A percentile compares a stretch with the other conserved stretches of the same genome.
phyloP scores from a whole-genome alignment of 306 rosid genomes.

The Vigna angularis region DNA sequence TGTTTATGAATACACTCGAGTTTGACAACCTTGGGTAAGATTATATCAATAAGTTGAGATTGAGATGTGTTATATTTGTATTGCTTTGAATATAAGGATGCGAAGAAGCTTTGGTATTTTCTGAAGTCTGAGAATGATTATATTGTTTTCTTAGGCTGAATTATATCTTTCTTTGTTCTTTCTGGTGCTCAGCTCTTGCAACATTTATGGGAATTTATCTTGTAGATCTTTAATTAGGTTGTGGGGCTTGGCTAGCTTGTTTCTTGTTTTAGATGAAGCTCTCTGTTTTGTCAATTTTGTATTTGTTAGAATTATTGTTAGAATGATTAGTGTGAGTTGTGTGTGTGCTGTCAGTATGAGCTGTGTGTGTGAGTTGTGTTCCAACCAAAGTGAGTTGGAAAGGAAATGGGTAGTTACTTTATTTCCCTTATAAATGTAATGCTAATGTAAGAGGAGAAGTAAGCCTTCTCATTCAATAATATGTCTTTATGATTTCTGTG shows the following conservation, averaged over 20 bases:
- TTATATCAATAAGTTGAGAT: not conserved
- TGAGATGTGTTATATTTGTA: slow-evolving; percentile 9
- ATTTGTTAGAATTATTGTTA: too few species aligned
- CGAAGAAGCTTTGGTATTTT: slow-evolving; percentile 17
- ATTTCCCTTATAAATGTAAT: too few species aligned
- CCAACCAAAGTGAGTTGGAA: too few species aligned
- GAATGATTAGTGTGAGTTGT: too few species aligned
- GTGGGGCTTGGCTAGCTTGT: slow-evolving; percentile 8
- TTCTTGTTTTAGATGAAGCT: slow-evolving; percentile 7
- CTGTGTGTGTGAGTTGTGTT: too few species aligned
- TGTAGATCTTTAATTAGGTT: slow-evolving; percentile 11
- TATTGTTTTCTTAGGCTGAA: slow-evolving; percentile 1
- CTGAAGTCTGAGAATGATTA: slow-evolving; percentile 4
- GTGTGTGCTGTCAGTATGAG: too few species aligned
- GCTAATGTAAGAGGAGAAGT: too few species aligned
- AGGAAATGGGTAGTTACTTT: too few species aligned
- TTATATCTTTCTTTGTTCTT: slow-evolving; percentile 10
- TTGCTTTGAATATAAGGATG: not conserved
- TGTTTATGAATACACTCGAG: too few species aligned
- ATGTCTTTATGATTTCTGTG: too few species aligned
- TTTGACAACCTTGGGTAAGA: too few species aligned
- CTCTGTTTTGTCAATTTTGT: not conserved
- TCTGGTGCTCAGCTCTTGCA: slow-evolving; percentile 34
- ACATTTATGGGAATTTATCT: slow-evolving; percentile 22
- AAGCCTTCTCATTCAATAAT: too few species aligned